Percentiles rank a stretch among this genome's conserved stretches.
Evolutionary conservation across 495 filamentous ascomycete genomes (phyloP).

Genomic region (Penicillium paradoxum): DNA sequence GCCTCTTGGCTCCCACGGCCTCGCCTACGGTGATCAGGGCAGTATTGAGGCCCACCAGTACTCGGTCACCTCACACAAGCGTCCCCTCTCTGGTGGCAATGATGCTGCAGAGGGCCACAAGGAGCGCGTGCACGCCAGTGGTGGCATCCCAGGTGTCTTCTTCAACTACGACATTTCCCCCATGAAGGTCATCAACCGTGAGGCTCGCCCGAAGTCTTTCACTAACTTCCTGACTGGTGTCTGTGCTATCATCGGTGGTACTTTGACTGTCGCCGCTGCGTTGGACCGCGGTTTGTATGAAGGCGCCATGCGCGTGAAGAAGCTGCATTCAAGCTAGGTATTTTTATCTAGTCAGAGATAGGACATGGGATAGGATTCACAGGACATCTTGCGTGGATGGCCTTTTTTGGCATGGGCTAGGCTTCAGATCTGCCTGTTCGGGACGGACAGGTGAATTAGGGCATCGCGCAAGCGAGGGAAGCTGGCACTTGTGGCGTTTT

Average conservation of each 20-base stretch:
- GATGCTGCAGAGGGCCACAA: constrained; percentile 82
- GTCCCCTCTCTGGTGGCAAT: constrained; percentile 74
- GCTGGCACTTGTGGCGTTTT: constrained; percentile 29
- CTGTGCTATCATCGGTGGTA: constrained; percentile 92
- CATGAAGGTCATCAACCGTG: constrained; percentile 99
- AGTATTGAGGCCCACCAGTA: constrained; percentile 98
- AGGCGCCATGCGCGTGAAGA: constrained; percentile 75
- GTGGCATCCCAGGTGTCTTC: constrained; percentile 95
- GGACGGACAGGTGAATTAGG: neutral
- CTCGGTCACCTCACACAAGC: constrained; percentile 90
- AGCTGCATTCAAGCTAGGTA: constrained; percentile 58
- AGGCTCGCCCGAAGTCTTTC: constrained; percentile 81
- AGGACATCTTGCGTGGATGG: neutral
- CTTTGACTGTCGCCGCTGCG: constrained; percentile 90
- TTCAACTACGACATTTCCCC: constrained; percentile 99
- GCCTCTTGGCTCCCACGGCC: constrained; percentile 57
- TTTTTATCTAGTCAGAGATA: neutral
- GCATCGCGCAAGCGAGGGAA: neutral
- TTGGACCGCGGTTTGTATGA: constrained; percentile 91
- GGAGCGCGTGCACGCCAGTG: constrained; percentile 79
- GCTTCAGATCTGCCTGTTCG: neutral
- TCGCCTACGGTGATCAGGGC: constrained; percentile 57
- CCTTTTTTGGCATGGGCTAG: neutral
- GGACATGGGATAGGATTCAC: neutral
- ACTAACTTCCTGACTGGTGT: constrained; percentile 87